phyloP scores from a whole-genome alignment of 371 early-diverging fungal species.

The Lichtheimia corymbifera region DNA sequence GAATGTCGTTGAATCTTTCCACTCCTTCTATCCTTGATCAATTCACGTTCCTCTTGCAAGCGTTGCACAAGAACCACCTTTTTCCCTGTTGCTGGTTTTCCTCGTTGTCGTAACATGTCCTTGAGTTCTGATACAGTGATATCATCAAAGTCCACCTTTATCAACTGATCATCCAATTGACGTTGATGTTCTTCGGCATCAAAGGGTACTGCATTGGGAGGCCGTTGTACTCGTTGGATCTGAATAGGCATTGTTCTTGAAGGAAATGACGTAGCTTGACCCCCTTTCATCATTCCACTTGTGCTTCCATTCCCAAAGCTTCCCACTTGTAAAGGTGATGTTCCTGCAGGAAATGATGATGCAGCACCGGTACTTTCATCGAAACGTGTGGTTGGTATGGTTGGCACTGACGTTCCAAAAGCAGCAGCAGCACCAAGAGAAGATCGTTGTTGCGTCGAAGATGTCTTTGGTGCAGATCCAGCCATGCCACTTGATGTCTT shows the following conservation, averaged over 20 bases:
- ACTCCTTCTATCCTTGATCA: constrained; percentile 32
- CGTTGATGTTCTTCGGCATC: constrained; percentile 56
- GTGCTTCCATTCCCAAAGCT: not conserved
- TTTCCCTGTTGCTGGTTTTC: constrained; percentile 73
- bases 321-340: not conserved
- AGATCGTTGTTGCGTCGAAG: constrained; percentile 9
- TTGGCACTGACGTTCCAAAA: constrained; percentile 17
- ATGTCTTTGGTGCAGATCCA: not conserved
- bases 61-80: constrained; percentile 56
- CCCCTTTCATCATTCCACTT: not conserved
- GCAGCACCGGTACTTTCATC: not conserved
- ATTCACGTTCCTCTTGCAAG: constrained; percentile 28
- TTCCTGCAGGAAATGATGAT: not conserved
- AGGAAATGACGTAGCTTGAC: constrained; percentile 16
- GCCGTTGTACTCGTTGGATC: constrained; percentile 25
- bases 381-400: constrained; percentile 2
- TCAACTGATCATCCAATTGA: constrained; percentile 65
- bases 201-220: constrained; percentile 16
- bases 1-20: constrained; percentile 22
- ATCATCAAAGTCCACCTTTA: constrained; percentile 71
- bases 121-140: constrained; percentile 78
- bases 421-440: not conserved
- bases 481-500: not conserved
- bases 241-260: constrained; percentile 33
- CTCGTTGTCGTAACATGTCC: constrained; percentile 71